Evolutionary conservation across 371 early-diverging fungal species (phyloP), one percentile per base, ranked within the genome.

Genomic region (Zopfochytrium polystomum): DNA sequence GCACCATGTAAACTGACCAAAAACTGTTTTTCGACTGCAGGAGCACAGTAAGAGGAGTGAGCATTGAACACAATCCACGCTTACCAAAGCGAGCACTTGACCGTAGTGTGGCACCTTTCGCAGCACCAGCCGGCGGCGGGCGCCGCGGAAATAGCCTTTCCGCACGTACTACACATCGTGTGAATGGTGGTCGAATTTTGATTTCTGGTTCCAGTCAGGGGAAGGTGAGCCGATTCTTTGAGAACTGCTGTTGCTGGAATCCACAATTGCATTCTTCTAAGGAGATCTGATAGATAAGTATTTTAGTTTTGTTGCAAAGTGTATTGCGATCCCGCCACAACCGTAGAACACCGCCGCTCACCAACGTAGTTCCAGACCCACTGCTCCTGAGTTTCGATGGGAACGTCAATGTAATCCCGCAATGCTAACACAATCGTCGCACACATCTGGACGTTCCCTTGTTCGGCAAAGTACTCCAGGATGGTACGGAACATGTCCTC

Each of bases 401-500:
- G 76, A 4, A 83, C 74, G 2, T 72, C 60, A 1, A 85, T 31
- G 18, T 77, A 45, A 25, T 58, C 58, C 42, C 46, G 20, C 30
- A 92, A 70, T 0, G 90, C 85, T 9, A 87, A 62, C 35, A 85
- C 69, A 0, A 90, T 58, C 11, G 90, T 87, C 9, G 85, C 86
- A 58, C 90, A 90, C 89, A 91, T 89, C 61, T 92, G 92, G 0
- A 90, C 86, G 55, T 92, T 90, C 2, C 89, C 90, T 75, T 87
- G 84, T 26, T 90, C 86, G 3, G 87, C 83, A 69, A 90, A 90
- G 63, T 85, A 87, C 26, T 86, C 78, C 9, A 91, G 62, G 11
- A 88, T 32, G 5, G 82, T 83, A 34, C 63, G 43, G 13, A 44
- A 22, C 23, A 58, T 72, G 0, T 73, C 72, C 29, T 83, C 72